Evolutionary conservation across 1,284 basidiomycete species (phyloP), one percentile per base, ranked within the genome.

Genomic region (Cryptococcus amylolentus): DNA sequence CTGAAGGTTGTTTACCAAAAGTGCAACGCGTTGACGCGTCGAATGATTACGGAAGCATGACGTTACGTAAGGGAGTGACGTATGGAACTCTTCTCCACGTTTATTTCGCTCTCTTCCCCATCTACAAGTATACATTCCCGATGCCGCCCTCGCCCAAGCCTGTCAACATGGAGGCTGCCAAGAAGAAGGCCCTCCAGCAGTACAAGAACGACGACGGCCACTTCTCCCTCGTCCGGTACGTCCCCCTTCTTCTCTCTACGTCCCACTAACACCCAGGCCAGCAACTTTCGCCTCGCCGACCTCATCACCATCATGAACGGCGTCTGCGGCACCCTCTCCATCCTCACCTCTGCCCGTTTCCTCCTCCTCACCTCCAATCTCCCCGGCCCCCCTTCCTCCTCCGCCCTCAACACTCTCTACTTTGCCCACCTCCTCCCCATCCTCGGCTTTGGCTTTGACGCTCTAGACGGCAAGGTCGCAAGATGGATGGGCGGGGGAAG

Each of bases 271-370:
- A 10, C 16, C 40, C 14, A 16, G 9, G 9, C 23, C 51, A 96
- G 95, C 67, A 98, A 98, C 78, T 98, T 99, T 76, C 91, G 94
- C 57, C 85, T 98, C 38, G 95, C 95, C 66, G 95, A 99, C 79
- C 84, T 96, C 46, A 92, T 99, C 70, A 99, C 95, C n/a, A 91
- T 99, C 64, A 95, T 96, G 88, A 99, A 99, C 74, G 96, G 96
- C 42, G 90, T 98, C 75, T 99, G 96, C 78, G 96, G 96, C 57
- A 91, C 91, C 14, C 88, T 97, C 68, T 97, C 94, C 42, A 77
- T 77, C 67, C 83, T 99, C 64, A 95, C 95, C 76, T 93, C 89
- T 39, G 94, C 91, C 8, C 91, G 88, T 41, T 86, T 87, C 58
- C 95, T 95, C 78, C 82, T 95, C 62, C 70, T 90, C 53, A 88